A percentile compares a stretch with the other conserved stretches of the same genome.
Evolutionary conservation across 768 basidiomycete species (phyloP).

Genomic region (Xanthoconium purpureum): DNA sequence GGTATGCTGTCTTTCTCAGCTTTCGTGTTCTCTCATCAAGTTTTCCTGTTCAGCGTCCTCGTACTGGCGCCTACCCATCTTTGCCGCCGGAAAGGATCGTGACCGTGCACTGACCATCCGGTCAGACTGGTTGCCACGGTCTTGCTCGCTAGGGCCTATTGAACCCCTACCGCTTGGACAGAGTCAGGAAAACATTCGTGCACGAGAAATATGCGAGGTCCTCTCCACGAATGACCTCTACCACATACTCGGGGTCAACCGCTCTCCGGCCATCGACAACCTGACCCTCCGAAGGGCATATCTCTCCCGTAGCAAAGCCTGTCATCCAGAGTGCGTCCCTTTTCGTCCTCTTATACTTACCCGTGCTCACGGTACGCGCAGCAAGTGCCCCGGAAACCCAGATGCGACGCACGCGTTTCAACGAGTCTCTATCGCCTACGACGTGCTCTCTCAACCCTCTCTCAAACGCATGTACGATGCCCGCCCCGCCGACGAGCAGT

Average conservation of each 20-base stretch:
- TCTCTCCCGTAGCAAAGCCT: constrained; percentile 67
- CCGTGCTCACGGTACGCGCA: constrained; percentile 30
- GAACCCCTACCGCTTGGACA: constrained; percentile 3
- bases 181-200: constrained; percentile 9
- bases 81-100: constrained; percentile 47
- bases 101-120: constrained; percentile 34
- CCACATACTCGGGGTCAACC: constrained; percentile 63
- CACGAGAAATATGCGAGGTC: constrained; percentile 40
- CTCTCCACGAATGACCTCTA: constrained; percentile 68
- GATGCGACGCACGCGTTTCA: constrained; percentile 84
- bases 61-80: constrained; percentile 63
- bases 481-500: constrained; percentile 39
- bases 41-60: constrained; percentile 44
- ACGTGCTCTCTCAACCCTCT: constrained; percentile 71
- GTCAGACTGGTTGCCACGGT: constrained; percentile 28
- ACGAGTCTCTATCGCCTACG: constrained; percentile 80
- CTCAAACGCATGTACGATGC: constrained; percentile 68
- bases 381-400: constrained; percentile 75
- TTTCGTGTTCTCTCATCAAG: background rate
- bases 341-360: background rate
- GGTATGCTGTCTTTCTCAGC: constrained; percentile 17
- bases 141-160: constrained; percentile 8
- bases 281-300: constrained; percentile 71
- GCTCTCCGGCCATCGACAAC: constrained; percentile 50
- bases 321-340: constrained; percentile 79